Evolutionary conservation across 2,329 filamentous ascomycete genomes (phyloP).

Genomic region (Epichloe baconii): DNA sequence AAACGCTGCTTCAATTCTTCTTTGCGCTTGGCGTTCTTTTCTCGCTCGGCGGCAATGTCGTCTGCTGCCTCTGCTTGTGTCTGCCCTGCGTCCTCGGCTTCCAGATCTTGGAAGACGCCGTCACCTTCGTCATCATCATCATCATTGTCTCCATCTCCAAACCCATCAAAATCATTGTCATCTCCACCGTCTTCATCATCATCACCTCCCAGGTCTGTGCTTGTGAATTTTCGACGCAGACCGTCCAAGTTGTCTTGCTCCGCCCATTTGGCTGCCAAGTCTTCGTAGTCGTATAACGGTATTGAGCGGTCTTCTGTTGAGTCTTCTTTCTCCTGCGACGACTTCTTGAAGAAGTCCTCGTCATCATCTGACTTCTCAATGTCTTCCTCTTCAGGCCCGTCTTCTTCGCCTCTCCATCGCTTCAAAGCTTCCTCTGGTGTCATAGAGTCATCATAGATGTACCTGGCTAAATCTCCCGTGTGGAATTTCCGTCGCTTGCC

Average conservation of each 20-base stretch:
- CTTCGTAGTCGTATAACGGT: constrained; percentile 66
- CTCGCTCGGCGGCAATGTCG: constrained; percentile 75
- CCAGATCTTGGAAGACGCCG: constrained; percentile 74
- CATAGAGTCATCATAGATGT: constrained; percentile 79
- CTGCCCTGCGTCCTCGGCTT: constrained; percentile 33
- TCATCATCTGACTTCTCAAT: constrained; percentile 39
- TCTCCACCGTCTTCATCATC: constrained; percentile 31
- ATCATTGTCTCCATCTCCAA: constrained; percentile 38
- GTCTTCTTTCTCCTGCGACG: constrained; percentile 52
- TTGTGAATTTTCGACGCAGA: constrained; percentile 63
- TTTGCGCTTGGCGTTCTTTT: constrained; percentile 80
- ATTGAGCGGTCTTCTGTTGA: constrained; percentile 68
- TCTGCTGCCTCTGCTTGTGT: constrained; percentile 26
- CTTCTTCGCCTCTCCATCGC: constrained; percentile 62
- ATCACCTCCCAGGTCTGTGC: constrained; percentile 38
- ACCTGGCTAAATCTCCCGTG: constrained; percentile 66
- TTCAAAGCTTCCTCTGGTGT: constrained; percentile 62
- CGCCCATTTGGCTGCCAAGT: constrained; percentile 76
- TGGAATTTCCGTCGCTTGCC: constrained; percentile 59
- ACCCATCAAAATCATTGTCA: constrained; percentile 43
- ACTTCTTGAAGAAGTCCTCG: constrained; percentile 53
- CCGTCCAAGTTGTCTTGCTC: constrained; percentile 63
- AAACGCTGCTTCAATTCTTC: constrained; percentile 91
- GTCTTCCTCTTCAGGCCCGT: constrained; percentile 42
- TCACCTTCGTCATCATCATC: constrained; percentile 62